Evolutionary conservation across 2,329 filamentous ascomycete genomes (phyloP).

Genomic region (Didymella pomorum): DNA sequence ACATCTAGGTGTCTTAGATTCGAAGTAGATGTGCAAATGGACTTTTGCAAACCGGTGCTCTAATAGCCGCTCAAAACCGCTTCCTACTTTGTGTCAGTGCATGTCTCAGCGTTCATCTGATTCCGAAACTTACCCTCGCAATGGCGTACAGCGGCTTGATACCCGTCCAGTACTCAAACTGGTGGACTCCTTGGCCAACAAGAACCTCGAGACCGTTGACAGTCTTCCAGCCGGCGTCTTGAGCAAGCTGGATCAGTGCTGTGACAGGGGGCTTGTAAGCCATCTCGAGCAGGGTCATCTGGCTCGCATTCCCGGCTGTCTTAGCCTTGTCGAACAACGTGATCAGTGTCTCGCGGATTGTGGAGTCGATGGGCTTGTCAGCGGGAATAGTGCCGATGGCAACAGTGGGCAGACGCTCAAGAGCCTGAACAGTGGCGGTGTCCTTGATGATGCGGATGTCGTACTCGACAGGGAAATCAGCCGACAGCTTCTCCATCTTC

Average conservation of each 20-base stretch:
- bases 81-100: constrained; percentile 25
- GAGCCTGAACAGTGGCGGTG: constrained; percentile 56
- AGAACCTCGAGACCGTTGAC: constrained; percentile 90
- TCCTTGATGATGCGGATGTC: constrained; percentile 66
- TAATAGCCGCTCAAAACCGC: constrained; percentile 31
- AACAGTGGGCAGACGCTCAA: constrained; percentile 67
- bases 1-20: background rate
- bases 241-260: constrained; percentile 82
- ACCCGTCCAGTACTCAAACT: constrained; percentile 87
- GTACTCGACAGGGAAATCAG: constrained; percentile 77
- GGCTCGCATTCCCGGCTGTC: constrained; percentile 34
- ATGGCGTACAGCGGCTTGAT: constrained; percentile 76
- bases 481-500: constrained; percentile 72
- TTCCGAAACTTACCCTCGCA: constrained; percentile 63
- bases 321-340: constrained; percentile 57
- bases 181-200: constrained; percentile 83
- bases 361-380: constrained; percentile 79
- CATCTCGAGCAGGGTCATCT: constrained; percentile 82
- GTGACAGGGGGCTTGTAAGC: constrained; percentile 91
- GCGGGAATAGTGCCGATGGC: constrained; percentile 92
- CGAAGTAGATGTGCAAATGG: background rate
- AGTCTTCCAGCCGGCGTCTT: constrained; percentile 78
- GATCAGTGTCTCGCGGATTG: constrained; percentile 71
- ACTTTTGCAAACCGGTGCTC: background rate
- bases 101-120: background rate